phyloP scores from a whole-genome alignment of 805 yeast species.

The Myxozyma vanderwaltii region DNA sequence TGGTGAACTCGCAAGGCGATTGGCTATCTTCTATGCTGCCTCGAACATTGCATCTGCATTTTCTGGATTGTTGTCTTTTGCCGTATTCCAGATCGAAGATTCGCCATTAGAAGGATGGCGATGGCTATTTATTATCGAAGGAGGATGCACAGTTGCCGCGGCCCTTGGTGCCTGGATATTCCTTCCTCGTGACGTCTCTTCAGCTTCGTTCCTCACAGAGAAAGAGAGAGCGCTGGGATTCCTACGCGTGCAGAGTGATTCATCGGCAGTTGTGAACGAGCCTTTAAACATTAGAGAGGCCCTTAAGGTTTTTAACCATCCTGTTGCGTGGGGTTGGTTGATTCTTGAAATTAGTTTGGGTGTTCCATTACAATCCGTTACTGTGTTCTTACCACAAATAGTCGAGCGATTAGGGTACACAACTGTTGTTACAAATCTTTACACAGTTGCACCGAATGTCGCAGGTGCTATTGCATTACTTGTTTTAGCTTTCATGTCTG shows the following conservation, averaged over 20 bases:
- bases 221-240: conserved; percentile 48
- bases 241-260: conserved; percentile 50
- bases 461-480: conserved; percentile 52
- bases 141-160: conserved; percentile 45
- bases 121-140: conserved; percentile 52
- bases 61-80: conserved; percentile 58
- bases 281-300: conserved; percentile 48
- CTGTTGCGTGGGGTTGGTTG: conserved; percentile 51
- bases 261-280: conserved; percentile 47
- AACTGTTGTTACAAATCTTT: conserved; percentile 68
- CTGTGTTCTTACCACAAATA: conserved; percentile 51
- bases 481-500: conserved; percentile 48
- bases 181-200: conserved; percentile 47
- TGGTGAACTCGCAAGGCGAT: conserved; percentile 52
- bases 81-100: conserved; percentile 51
- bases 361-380: conserved; percentile 49
- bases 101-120: conserved; percentile 52
- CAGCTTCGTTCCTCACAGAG: conserved; percentile 46
- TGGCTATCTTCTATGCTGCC: conserved; percentile 54
- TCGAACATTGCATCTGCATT: conserved; percentile 60
- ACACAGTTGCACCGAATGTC: conserved; percentile 57
- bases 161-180: conserved; percentile 39
- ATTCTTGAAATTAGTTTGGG: conserved; percentile 51
- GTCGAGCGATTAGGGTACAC: conserved; percentile 61
- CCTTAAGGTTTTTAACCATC: conserved; percentile 49